Base-by-base conservation (phyloP, 2,329 filamentous ascomycete genomes). In the Fusarium torreyae region DNA sequence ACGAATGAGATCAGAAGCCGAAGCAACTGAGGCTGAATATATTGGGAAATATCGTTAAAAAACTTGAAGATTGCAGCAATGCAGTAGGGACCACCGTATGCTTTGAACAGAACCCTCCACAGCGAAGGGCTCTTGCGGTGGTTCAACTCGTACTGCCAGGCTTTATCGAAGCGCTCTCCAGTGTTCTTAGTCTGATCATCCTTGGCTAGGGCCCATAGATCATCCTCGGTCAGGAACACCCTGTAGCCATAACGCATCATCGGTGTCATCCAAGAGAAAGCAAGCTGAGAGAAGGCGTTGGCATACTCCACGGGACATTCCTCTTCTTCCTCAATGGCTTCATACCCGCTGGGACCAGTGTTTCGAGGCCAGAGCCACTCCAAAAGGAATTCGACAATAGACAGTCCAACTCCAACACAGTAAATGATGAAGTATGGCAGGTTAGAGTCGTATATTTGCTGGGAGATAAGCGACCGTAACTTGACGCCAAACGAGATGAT, bases 211-310 rank as follows among this genome's bases (percentile, higher is more conserved):
- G 94, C 95, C 97, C 97, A 99, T 24, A 99, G 86, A 79, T 99
- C 95, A 68, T 98, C 93, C 78, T 98, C 94, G 2, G 94, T 97
- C 66, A 99, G 85, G 78, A 90, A 99, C 62, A 94, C 89, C 76
- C 92, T 93, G 83, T 99, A 98, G 2, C 96, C 96, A 76, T 91
- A 91, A 77, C 90, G 94, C 96, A 99, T 99, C 88, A 99, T 83
- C 1, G 96, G 94, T 0, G 96, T 98, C 95, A 99, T 98, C 96
- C 96, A 99, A 56, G 92, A 91, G 79, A 99, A 99, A 0, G 95
- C 97, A 45, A 99, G 86, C 51, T 93, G 89, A 6, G 95, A 97
- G 81, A 99, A 99, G 53, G 98, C 86, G 63, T 95, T 94, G 14
- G 96, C 94, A 78, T 97, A 97, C 80, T 98, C 94, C 66, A 93